Evolutionary conservation across 2,329 filamentous ascomycete genomes (phyloP).

Genomic region (Fusarium bulbicola): DNA sequence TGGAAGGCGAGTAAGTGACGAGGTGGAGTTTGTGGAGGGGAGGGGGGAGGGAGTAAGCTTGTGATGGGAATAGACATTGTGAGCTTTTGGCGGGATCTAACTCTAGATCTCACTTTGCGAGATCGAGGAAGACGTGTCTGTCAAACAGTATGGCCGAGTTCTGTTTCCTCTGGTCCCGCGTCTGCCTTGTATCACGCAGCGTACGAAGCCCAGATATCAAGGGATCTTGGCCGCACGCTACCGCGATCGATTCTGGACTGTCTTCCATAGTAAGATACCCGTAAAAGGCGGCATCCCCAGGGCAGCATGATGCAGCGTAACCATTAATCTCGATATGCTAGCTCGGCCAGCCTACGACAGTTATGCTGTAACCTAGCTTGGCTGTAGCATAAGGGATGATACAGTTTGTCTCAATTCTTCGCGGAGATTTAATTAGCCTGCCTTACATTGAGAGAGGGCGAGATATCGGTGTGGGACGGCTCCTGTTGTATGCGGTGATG

Average conservation of each 20-base stretch:
- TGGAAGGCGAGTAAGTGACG: background rate
- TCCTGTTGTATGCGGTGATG: rapidly evolving
- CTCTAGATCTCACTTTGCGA: background rate
- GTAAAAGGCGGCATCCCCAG: rapidly evolving
- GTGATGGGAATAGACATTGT: background rate
- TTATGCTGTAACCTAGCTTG: background rate
- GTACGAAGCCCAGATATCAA: background rate
- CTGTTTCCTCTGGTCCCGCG: background rate
- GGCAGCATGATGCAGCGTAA: background rate
- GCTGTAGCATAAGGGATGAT: background rate
- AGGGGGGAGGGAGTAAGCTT: background rate
- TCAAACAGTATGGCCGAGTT: background rate
- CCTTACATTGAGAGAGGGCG: background rate
- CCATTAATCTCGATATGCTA: rapidly evolving
- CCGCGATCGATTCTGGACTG: rapidly evolving
- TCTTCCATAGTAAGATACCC: too few relatives aligned
- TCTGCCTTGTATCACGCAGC: too few relatives aligned
- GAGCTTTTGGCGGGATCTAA: rapidly evolving
- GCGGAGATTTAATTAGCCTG: rapidly evolving
- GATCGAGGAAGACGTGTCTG: background rate
- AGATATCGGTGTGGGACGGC: background rate
- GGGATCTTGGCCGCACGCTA: rapidly evolving
- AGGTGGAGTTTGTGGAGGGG: background rate
- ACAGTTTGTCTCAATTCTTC: background rate
- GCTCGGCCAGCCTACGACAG: rapidly evolving